Evolutionary conservation across 108 stramenopile species (phyloP), one percentile per base, ranked within the genome.

Genomic region (Cyclotella choctawhatcheeana): DNA sequence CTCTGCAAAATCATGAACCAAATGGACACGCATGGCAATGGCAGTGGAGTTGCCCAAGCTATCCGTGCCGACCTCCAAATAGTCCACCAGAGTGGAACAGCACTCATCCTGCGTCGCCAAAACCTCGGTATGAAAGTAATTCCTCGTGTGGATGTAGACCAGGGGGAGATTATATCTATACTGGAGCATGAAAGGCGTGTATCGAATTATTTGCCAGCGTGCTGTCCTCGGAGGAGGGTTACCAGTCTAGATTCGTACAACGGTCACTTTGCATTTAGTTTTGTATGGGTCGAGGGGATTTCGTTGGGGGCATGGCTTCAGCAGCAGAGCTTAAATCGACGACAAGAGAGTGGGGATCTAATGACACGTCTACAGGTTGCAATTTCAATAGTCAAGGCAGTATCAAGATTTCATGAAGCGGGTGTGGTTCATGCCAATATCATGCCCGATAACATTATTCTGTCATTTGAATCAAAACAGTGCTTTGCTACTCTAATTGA

Each of bases 281-380:
- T 66, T 21, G 51, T 52, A 0, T 66, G 65, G 65, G 65, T 66
- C 24, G 50, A 52, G 13, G 65, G 65, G 2, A 22, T 48, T 17
- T 34, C 65, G 24, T 13, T 51, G 12, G 33, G n/a, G 12, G 47
- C 43, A 4, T 66, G 65, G 65, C 31, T 66, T 48, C 34, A 51
- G 17, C 18, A 13, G 27, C 6, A 5, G 22, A 4, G 6, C 31
- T n/a, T 48, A n/a, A n/a, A 48, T 10, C 4, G 47, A 48, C 17
- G 47, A 48, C 4, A 2, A 5, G 24, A 29, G n/a, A 27, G 12
- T 27, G 1, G 6, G 18, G 45, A 64, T 16, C 24, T 66, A 50
- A 48, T 22, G 3, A 4, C 13, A 18, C 47, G 65, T 35, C 31
- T 66, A 0, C n/a, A 7, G 29, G 65, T 66, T 5, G 65, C 65